A percentile compares a stretch with the other conserved stretches of the same genome.
These are phyloP conservation scores for Botryotinia globosa DNA, from an alignment of 2,329 filamentous ascomycete genomes.

Conservation along the genomic window DNA sequence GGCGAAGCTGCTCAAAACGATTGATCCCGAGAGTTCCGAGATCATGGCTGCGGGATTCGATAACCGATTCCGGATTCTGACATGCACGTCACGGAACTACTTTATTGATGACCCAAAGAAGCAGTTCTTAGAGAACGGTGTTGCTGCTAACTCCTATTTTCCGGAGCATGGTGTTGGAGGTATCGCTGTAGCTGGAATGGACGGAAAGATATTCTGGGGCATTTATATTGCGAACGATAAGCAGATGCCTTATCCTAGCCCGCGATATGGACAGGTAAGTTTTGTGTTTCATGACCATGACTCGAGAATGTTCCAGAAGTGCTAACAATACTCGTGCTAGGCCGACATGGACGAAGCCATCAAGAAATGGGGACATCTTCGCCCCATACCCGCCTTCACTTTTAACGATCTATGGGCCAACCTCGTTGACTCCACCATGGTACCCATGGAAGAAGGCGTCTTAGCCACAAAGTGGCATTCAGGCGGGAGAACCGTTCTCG, in stretches of 20 bases:
- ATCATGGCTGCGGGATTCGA: conserved; percentile 15
- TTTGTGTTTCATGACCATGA: background rate
- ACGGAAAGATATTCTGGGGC: conserved; percentile 8
- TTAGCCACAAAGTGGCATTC: conserved; percentile 12
- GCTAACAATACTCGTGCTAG: background rate
- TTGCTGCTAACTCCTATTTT: conserved; percentile 3
- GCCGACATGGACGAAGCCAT: conserved; percentile 10
- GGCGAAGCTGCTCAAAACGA: conserved; percentile 13
- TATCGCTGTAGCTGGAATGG: conserved; percentile 8
- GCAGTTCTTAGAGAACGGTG: conserved; percentile 3
- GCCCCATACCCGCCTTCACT: background rate
- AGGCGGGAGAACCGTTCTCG: conserved; percentile 9
- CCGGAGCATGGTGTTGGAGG: conserved; percentile 13
- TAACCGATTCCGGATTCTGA: conserved; percentile 4
- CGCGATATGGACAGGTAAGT: conserved; percentile 14
- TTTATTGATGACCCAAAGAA: conserved; percentile 11
- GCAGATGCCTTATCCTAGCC: background rate
- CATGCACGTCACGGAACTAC: conserved; percentile 6
- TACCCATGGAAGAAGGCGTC: conserved; percentile 10
- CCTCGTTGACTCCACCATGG: background rate
- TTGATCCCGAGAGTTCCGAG: conserved; percentile 8
- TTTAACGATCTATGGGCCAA: conserved; percentile 8
- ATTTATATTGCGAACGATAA: conserved; percentile 13
- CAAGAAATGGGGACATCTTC: conserved; percentile 12
- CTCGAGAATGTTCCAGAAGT: background rate